Conservation (phyloP, 2,329 filamentous ascomycete species). For the Lasiodiplodia citricola region DNA sequence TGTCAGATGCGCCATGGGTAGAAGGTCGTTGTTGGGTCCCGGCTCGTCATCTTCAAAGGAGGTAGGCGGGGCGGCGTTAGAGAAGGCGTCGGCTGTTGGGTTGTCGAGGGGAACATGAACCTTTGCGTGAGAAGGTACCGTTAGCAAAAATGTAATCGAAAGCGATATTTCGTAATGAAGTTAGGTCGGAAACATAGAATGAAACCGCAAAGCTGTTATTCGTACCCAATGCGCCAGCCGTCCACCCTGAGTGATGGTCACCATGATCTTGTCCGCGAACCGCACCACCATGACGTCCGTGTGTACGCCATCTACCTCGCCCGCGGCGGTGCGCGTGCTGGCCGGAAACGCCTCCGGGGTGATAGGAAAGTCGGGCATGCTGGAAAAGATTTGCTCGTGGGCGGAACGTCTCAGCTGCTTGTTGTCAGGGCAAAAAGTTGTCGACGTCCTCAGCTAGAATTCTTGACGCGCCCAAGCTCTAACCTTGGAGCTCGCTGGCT, state of each 20-base stretch:
- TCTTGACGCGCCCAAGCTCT: background rate
- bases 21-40: slow-evolving; percentile 57
- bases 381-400: background rate
- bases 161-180: background rate
- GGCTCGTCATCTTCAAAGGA: slow-evolving; percentile 52
- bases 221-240: slow-evolving; percentile 89
- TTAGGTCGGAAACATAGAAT: background rate
- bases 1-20: slow-evolving; percentile 82
- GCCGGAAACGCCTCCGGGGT: slow-evolving; percentile 68
- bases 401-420: background rate
- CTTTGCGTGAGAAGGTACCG: slow-evolving; percentile 47
- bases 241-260: slow-evolving; percentile 87
- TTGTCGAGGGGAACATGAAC: slow-evolving; percentile 75
- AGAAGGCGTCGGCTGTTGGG: slow-evolving; percentile 66
- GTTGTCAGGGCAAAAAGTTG: no score
- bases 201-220: slow-evolving; percentile 7
- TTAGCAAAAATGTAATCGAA: background rate
- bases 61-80: slow-evolving; percentile 49
- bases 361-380: slow-evolving; percentile 33
- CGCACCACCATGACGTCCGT: slow-evolving; percentile 76
- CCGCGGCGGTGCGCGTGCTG: slow-evolving; percentile 59
- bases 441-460: background rate
- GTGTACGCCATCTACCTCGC: slow-evolving; percentile 67
- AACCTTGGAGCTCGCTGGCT: background rate
- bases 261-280: slow-evolving; percentile 88